phyloP scores from a whole-genome alignment of 805 yeast species.

The Ogataea methanolica region DNA sequence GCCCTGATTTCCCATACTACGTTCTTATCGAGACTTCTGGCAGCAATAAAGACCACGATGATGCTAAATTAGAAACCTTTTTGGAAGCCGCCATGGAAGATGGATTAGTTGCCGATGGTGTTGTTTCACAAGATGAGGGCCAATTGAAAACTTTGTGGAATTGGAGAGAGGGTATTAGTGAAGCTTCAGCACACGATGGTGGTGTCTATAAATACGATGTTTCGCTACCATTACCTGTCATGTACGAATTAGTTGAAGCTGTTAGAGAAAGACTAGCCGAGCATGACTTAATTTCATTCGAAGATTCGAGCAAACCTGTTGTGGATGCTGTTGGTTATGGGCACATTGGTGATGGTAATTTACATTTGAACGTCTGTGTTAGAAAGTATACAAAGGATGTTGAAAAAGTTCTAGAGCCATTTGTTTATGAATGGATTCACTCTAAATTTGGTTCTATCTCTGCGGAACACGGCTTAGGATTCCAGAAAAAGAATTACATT shows the following conservation, averaged over 20 bases:
- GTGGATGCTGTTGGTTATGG: conserved; percentile 93
- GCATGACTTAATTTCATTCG: conserved; percentile 57
- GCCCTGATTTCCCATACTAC: conserved; percentile 74
- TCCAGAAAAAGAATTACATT: conserved; percentile 89
- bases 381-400: conserved; percentile 75
- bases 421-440: conserved; percentile 87
- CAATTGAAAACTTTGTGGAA: conserved; percentile 82
- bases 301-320: conserved; percentile 65
- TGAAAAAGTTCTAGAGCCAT: conserved; percentile 84
- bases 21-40: conserved; percentile 95
- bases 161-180: conserved; percentile 95
- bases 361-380: conserved; percentile 90
- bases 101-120: conserved; percentile 86
- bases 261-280: conserved; percentile 56
- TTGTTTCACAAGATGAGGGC: conserved; percentile 91
- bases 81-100: conserved; percentile 81
- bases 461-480: conserved; percentile 97
- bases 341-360: conserved; percentile 97
- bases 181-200: conserved; percentile 78
- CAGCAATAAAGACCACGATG: conserved; percentile 89
- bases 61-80: conserved; percentile 80
- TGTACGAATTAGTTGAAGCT: conserved; percentile 80
- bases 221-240: conserved; percentile 75
- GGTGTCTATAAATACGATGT: conserved; percentile 98
- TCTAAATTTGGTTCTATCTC: conserved; percentile 78